Conservation (phyloP, 1,284 basidiomycete species). For the Ganoderma meredithae region DNA sequence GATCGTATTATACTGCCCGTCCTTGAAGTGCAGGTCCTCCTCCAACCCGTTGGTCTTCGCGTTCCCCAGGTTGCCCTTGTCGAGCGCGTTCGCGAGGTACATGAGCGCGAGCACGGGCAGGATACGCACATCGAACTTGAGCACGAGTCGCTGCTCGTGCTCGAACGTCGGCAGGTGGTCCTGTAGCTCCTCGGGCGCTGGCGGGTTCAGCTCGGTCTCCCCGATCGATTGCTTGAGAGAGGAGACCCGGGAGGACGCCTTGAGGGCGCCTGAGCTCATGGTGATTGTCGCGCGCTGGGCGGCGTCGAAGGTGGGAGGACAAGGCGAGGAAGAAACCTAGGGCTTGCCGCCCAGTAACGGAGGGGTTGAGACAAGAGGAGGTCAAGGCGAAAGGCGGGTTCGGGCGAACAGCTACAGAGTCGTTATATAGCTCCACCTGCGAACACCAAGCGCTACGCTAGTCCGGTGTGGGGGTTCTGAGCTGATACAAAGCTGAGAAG, state of each 20-base stretch:
- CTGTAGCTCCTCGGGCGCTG: background rate
- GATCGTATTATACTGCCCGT: conserved; percentile 44
- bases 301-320: background rate
- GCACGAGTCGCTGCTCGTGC: conserved; percentile 22
- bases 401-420: background rate
- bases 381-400: conserved; percentile 9
- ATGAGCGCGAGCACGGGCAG: conserved; percentile 37
- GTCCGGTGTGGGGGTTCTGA: background rate
- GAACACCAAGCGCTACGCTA: background rate
- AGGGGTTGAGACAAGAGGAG: conserved; percentile 8
- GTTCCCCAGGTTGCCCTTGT: conserved; percentile 63
- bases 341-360: background rate
- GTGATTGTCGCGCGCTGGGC: conserved; percentile 4
- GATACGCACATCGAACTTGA: conserved; percentile 24
- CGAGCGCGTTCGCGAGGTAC: conserved; percentile 59
- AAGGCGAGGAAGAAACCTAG: no score
- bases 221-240: conserved; percentile 11
- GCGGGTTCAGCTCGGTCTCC: background rate
- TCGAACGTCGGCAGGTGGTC: conserved; percentile 16
- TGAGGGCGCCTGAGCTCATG: conserved; percentile 18
- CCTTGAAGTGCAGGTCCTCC: conserved; percentile 36
- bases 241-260: conserved; percentile 11
- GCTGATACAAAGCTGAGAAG: background rate
- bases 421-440: conserved; percentile 11
- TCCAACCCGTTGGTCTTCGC: conserved; percentile 56